These are phyloP conservation scores for Xanthoconium stramineum DNA, from an alignment of 768 basidiomycete species.

Conservation along the genomic window DNA sequence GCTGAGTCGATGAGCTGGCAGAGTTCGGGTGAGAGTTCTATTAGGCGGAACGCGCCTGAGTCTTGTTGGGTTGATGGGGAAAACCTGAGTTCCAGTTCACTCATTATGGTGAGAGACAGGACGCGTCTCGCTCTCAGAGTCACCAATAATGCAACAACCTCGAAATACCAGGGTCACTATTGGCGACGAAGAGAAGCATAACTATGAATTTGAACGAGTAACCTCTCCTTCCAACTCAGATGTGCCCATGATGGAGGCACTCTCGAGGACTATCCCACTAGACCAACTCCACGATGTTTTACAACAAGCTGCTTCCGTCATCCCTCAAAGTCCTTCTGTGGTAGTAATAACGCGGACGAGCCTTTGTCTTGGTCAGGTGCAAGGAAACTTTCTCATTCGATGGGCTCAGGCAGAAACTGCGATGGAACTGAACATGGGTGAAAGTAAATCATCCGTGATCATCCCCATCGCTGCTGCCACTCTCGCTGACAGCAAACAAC, in stretches of 20 bases:
- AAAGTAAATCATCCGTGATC: no score
- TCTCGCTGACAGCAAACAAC: no score
- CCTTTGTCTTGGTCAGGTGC: no score
- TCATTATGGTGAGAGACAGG: slow-evolving; percentile 13
- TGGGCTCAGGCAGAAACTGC: no score
- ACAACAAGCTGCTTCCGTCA: slow-evolving; percentile 47
- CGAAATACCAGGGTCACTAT: no score
- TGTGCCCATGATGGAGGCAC: slow-evolving; percentile 63
- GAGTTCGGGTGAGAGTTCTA: slow-evolving; percentile 74
- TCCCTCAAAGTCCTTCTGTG: no score
- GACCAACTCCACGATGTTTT: slow-evolving; percentile 65
- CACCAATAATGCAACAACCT: not conserved
- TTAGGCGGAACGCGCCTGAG: slow-evolving; percentile 56
- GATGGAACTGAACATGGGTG: no score
- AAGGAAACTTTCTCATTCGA: no score
- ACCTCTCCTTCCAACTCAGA: slow-evolving; percentile 64
- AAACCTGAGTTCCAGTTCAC: slow-evolving; percentile 44
- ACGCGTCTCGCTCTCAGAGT: not conserved
- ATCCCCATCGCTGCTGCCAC: no score
- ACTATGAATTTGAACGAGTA: slow-evolving; percentile 13
- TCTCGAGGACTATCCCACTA: slow-evolving; percentile 63
- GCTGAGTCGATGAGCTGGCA: slow-evolving; percentile 58
- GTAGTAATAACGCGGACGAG: no score
- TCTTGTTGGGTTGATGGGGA: slow-evolving; percentile 47
- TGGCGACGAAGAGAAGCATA: no score